Evolutionary conservation across 2,329 filamentous ascomycete species (phyloP).

Genomic region (Paraphaeosphaeria minitans): DNA sequence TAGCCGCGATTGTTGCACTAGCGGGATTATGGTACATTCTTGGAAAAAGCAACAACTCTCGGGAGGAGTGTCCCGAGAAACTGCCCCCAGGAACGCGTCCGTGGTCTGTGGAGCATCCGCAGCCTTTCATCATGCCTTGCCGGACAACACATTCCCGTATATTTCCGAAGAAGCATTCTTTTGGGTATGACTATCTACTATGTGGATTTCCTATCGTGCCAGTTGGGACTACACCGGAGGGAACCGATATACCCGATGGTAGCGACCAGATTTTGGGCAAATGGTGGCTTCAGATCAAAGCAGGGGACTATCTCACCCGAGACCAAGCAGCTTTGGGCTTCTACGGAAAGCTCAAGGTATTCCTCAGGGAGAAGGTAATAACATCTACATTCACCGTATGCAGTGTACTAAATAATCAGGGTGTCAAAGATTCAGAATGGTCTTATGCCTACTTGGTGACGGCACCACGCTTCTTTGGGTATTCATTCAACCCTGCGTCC

Average conservation of each 20-base stretch:
- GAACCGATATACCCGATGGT: constrained; percentile 22
- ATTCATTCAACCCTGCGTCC: constrained; percentile 76
- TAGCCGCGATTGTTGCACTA: constrained; percentile 17
- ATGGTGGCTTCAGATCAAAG: constrained; percentile 65
- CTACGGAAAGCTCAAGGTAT: constrained; percentile 65
- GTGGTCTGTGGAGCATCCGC: constrained; percentile 27
- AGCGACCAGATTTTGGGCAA: constrained; percentile 36
- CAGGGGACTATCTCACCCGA: constrained; percentile 65
- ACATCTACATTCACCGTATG: not conserved
- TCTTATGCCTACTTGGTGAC: constrained; percentile 74
- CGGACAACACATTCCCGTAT: constrained; percentile 68
- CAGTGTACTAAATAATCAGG: constrained; percentile 48
- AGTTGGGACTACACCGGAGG: constrained; percentile 49
- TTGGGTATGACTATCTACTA: constrained; percentile 72
- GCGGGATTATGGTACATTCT: constrained; percentile 14
- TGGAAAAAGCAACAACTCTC: not conserved
- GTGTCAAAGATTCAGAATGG: constrained; percentile 64
- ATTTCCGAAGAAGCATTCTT: constrained; percentile 71
- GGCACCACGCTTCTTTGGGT: constrained; percentile 70
- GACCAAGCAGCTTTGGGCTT: constrained; percentile 60
- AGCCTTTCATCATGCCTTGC: constrained; percentile 64
- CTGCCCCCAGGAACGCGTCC: constrained; percentile 8
- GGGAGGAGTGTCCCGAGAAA: not conserved
- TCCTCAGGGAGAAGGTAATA: constrained; percentile 61
- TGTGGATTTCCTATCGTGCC: constrained; percentile 71